These are phyloP conservation scores for Nyssa sinensis DNA, from an alignment of 148 eudicot species.

Conservation along the genomic window DNA sequence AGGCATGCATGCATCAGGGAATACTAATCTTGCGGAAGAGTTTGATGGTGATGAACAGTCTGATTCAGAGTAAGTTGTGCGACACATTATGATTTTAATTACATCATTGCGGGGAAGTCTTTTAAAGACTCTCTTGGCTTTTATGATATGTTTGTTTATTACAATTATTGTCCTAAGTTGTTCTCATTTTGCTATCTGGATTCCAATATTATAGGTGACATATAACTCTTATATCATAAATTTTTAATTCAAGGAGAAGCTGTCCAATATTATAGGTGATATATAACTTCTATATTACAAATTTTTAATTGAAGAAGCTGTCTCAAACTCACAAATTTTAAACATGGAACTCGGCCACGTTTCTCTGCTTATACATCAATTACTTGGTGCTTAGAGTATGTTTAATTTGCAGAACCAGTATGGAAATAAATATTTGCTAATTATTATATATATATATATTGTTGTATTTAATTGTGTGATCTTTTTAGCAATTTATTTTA, in stretches of 20 bases:
- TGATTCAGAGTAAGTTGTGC: constrained; percentile 76
- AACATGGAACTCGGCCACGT: not conserved
- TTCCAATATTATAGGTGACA: too few relatives aligned
- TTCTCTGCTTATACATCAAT: not conserved
- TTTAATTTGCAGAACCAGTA: not conserved
- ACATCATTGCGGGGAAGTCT: not conserved
- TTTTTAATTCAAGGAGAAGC: not conserved
- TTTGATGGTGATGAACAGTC: constrained; percentile 66
- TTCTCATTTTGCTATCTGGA: not conserved
- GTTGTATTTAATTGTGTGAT: not conserved
- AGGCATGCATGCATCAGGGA: constrained; percentile 36
- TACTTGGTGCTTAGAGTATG: not conserved
- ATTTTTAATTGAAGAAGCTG: not conserved
- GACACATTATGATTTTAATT: not conserved
- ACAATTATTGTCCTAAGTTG: not conserved
- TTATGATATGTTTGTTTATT: not conserved
- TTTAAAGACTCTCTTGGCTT: not conserved
- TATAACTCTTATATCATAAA: not conserved
- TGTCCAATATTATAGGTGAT: too few relatives aligned
- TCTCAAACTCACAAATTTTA: not conserved
- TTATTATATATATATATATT: too few relatives aligned
- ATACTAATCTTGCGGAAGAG: constrained; percentile 47
- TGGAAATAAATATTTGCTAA: too few relatives aligned
- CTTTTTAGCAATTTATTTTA: not conserved
- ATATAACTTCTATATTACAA: not conserved